phyloP scores from a whole-genome alignment of 2,329 filamentous ascomycete species.

The Fusarium beomiforme region DNA sequence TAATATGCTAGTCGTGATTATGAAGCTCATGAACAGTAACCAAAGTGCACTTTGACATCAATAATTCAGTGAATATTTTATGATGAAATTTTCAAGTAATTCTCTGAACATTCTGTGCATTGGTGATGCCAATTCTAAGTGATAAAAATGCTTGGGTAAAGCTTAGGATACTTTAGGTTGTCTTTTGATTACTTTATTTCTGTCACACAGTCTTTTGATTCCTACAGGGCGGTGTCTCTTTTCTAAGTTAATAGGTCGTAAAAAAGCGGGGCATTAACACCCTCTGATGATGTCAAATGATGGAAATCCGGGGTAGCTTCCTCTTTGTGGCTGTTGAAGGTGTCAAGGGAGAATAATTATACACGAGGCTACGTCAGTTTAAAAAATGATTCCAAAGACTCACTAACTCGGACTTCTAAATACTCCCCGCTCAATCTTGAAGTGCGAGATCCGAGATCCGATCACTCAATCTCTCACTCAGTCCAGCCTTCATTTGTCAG shows the following conservation, averaged over 20 bases:
- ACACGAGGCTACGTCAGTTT: not conserved
- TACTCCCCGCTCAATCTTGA: not conserved
- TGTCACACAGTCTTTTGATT: too few relatives aligned
- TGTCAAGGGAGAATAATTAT: not conserved
- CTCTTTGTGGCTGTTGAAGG: not conserved
- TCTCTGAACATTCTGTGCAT: too few relatives aligned
- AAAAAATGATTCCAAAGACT: slow-evolving; percentile 6
- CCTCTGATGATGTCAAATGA: slow-evolving; percentile 30
- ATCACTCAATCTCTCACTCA: not conserved
- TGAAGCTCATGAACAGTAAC: not conserved
- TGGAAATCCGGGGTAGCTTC: slow-evolving; percentile 36
- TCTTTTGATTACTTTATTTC: too few relatives aligned
- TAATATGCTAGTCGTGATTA: not conserved
- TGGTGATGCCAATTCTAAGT: too few relatives aligned
- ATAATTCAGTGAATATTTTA: too few relatives aligned
- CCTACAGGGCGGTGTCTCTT: not conserved
- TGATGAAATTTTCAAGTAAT: too few relatives aligned
- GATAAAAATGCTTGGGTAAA: too few relatives aligned
- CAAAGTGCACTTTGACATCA: too few relatives aligned
- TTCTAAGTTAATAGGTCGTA: slow-evolving; percentile 5
- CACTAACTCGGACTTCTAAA: not conserved
- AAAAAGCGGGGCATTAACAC: slow-evolving; percentile 6
- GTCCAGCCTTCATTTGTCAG: slow-evolving; percentile 19
- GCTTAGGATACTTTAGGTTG: too few relatives aligned
- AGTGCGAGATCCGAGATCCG: slow-evolving; percentile 5